Evolutionary conservation across 2,329 filamentous ascomycete species (phyloP).

Genomic region (Hortaea werneckii): DNA sequence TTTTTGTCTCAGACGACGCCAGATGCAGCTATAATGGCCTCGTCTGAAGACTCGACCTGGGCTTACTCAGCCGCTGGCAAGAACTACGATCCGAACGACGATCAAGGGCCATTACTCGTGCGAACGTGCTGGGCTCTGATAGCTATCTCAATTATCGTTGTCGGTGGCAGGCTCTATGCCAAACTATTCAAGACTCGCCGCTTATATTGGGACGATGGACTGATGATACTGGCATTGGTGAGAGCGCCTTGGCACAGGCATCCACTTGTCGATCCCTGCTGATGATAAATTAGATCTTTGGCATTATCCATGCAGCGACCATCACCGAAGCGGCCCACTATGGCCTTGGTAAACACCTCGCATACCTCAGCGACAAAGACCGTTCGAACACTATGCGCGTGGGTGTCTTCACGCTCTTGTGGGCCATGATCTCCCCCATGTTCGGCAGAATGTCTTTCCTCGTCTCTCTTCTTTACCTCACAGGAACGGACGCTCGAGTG

Average conservation of each 20-base stretch:
- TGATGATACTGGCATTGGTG: constrained; percentile 17
- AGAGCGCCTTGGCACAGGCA: not conserved
- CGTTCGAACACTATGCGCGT: constrained; percentile 11
- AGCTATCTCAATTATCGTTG: constrained; percentile 15
- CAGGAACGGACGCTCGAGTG: constrained; percentile 15
- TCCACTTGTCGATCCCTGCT: not conserved
- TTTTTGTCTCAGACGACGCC: no score
- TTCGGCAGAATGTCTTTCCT: constrained; percentile 19
- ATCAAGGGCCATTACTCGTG: not conserved
- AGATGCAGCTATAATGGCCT: no score
- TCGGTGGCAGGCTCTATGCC: constrained; percentile 12
- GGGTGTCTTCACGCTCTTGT: constrained; percentile 15
- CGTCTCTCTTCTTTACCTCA: constrained; percentile 20
- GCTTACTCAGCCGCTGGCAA: no score
- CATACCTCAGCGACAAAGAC: constrained; percentile 9
- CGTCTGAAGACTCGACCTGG: no score
- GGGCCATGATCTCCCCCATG: constrained; percentile 18
- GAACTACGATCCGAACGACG: constrained; percentile 9
- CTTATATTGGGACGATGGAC: constrained; percentile 18
- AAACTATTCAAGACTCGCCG: constrained; percentile 16
- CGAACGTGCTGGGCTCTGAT: constrained; percentile 14
- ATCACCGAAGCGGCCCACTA: constrained; percentile 11
- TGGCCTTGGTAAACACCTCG: constrained; percentile 20
- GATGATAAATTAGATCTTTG: constrained; percentile 6
- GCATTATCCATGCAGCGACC: constrained; percentile 15